These are phyloP conservation scores for Lactarius indigo DNA, from an alignment of 768 basidiomycete genomes.

Conservation along the genomic window DNA sequence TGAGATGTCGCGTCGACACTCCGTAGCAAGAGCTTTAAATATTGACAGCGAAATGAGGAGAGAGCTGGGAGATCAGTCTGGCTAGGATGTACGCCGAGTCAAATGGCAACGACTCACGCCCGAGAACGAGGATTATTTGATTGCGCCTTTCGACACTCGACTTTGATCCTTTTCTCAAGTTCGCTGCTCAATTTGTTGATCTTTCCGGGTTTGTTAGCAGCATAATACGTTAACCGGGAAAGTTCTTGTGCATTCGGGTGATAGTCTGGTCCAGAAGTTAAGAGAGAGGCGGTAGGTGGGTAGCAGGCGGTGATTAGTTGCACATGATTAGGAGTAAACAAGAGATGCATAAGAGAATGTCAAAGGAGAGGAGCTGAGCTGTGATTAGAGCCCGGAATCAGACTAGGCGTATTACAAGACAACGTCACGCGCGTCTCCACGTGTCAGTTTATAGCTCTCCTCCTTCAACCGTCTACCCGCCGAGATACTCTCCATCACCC, in stretches of 20 bases:
- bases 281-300: conserved; percentile 69
- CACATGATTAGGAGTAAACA: conserved; percentile 82
- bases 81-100: conserved; percentile 3
- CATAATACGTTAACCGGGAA: conserved; percentile 82
- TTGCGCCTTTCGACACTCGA: conserved; percentile 64
- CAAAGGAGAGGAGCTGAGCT: conserved; percentile 7
- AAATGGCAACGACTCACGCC: conserved; percentile 53
- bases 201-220: conserved; percentile 78
- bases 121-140: conserved; percentile 73
- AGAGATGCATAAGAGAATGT: conserved; percentile 52
- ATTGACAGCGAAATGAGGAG: conserved; percentile 83
- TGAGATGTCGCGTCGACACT: conserved; percentile 81
- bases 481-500: conserved; percentile 66
- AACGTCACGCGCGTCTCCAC: conserved; percentile 38
- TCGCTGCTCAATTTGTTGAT: conserved; percentile 72
- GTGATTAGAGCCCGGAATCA: conserved; percentile 7
- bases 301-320: conserved; percentile 84
- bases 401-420: neutral
- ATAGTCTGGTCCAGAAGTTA: conserved; percentile 73
- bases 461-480: conserved; percentile 61
- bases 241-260: conserved; percentile 82
- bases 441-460: conserved; percentile 43
- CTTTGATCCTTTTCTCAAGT: conserved; percentile 67
- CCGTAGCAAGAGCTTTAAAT: conserved; percentile 74
- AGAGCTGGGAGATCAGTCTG: conserved; percentile 40